These are phyloP conservation scores for Drechslerella dactyloides DNA, from an alignment of 2,329 filamentous ascomycete species.

Conservation along the genomic window DNA sequence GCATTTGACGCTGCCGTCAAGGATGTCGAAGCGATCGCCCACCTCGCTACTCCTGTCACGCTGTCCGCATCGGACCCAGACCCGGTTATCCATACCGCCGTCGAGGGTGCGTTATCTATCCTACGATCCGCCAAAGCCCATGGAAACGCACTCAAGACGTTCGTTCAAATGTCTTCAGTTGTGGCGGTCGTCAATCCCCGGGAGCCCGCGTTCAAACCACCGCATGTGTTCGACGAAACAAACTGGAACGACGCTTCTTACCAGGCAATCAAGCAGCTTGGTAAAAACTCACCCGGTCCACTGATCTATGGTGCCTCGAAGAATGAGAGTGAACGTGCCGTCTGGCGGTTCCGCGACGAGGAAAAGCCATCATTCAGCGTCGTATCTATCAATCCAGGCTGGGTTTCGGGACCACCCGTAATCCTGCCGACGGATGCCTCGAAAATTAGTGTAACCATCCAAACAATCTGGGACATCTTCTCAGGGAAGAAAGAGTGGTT, in stretches of 20 bases:
- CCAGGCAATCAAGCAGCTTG: conserved; percentile 29
- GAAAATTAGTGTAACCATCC: conserved; percentile 57
- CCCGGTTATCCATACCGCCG: conserved; percentile 65
- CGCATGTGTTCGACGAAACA: conserved; percentile 54
- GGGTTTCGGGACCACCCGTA: conserved; percentile 60
- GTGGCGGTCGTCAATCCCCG: conserved; percentile 58
- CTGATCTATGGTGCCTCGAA: conserved; percentile 64
- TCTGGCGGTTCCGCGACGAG: conserved; percentile 66
- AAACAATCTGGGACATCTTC: conserved; percentile 57
- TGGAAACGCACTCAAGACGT: conserved; percentile 68
- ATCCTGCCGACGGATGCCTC: conserved; percentile 55
- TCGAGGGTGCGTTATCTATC: conserved; percentile 69
- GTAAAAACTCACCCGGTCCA: conserved; percentile 50
- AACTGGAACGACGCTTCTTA: conserved; percentile 60
- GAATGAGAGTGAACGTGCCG: conserved; percentile 71
- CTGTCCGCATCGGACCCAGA: conserved; percentile 58
- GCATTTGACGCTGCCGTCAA: conserved; percentile 69
- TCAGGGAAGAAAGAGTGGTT: conserved; percentile 55
- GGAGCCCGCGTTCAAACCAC: neutral
- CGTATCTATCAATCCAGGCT: conserved; percentile 59
- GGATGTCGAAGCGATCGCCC: conserved; percentile 43
- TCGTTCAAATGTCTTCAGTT: conserved; percentile 67
- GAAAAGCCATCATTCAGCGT: conserved; percentile 59
- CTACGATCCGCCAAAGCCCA: conserved; percentile 71
- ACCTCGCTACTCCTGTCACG: conserved; percentile 56